phyloP scores from a whole-genome alignment of 306 rosid species.

The Adenanthera pavonina region DNA sequence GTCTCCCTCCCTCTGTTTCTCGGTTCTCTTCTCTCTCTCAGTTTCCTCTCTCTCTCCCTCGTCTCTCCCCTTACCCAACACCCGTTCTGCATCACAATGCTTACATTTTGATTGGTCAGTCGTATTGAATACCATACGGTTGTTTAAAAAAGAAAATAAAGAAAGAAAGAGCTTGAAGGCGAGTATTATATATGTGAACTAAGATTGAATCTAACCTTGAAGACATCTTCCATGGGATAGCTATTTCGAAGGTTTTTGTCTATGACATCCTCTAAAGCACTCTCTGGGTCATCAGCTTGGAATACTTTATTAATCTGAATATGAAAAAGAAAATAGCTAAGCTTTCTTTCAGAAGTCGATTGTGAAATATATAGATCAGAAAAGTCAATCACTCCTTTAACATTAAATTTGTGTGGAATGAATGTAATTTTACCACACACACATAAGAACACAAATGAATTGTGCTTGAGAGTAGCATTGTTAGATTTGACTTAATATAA shows the following conservation, averaged over 20 bases:
- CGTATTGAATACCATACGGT: too few species aligned
- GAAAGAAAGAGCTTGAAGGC: too few species aligned
- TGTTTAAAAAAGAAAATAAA: too few species aligned
- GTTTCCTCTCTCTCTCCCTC: too few species aligned
- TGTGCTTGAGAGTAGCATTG: background rate
- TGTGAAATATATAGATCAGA: background rate
- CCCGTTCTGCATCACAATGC: too few species aligned
- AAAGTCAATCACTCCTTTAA: background rate
- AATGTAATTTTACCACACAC: background rate
- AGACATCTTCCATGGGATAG: conserved; percentile 57
- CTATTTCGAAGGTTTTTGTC: conserved; percentile 61
- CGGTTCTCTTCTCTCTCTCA: too few species aligned
- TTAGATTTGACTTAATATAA: background rate
- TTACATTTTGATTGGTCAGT: too few species aligned
- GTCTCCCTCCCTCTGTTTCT: too few species aligned
- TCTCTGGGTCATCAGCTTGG: conserved; percentile 55
- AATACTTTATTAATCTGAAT: conserved; percentile 58
- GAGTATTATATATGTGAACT: conserved; percentile 5
- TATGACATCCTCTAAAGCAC: conserved; percentile 58
- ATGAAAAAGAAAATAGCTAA: conserved; percentile 24
- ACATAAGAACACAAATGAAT: background rate
- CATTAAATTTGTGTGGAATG: background rate
- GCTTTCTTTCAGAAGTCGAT: background rate
- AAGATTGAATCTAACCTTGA: conserved; percentile 52
- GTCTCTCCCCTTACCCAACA: too few species aligned